These are phyloP conservation scores for Oryza rufipogon DNA, from an alignment of 176 grass and related monocot species.

Conservation along the genomic window DNA sequence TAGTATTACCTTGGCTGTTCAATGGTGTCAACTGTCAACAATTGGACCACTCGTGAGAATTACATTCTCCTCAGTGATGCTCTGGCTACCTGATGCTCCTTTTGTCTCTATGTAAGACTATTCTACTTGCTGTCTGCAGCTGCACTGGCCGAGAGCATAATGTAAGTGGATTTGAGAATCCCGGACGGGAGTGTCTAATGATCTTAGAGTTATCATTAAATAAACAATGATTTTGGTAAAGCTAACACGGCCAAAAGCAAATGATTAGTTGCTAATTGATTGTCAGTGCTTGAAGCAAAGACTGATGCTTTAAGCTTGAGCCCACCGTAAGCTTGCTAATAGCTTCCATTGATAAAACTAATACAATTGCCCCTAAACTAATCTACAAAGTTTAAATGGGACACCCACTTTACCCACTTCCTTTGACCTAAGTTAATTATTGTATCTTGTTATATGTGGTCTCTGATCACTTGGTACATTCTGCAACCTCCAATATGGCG, in stretches of 20 bases:
- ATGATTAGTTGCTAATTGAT: background rate
- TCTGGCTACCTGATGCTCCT: background rate
- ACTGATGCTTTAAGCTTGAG: constrained; percentile 22
- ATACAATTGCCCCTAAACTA: background rate
- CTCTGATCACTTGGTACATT: background rate
- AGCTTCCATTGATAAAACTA: background rate
- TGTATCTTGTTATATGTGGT: background rate
- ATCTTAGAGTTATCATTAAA: background rate
- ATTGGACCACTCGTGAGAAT: background rate
- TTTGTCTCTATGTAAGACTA: constrained; percentile 9
- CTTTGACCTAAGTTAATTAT: background rate
- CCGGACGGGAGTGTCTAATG: background rate
- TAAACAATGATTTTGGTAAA: constrained; percentile 2
- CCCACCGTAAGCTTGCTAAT: background rate
- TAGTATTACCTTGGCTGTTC: background rate
- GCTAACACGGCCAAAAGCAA: background rate
- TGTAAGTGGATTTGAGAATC: constrained; percentile 27
- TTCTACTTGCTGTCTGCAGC: background rate
- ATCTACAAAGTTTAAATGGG: background rate
- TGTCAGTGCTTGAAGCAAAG: constrained; percentile 8
- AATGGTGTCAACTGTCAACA: background rate
- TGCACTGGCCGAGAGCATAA: background rate
- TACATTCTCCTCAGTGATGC: constrained; percentile 3
- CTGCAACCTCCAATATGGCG: background rate
- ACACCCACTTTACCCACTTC: constrained; percentile 23